Evolutionary conservation across 768 basidiomycete species (phyloP), one percentile per base, ranked within the genome.

Genomic region (Pleurotus sapidus): DNA sequence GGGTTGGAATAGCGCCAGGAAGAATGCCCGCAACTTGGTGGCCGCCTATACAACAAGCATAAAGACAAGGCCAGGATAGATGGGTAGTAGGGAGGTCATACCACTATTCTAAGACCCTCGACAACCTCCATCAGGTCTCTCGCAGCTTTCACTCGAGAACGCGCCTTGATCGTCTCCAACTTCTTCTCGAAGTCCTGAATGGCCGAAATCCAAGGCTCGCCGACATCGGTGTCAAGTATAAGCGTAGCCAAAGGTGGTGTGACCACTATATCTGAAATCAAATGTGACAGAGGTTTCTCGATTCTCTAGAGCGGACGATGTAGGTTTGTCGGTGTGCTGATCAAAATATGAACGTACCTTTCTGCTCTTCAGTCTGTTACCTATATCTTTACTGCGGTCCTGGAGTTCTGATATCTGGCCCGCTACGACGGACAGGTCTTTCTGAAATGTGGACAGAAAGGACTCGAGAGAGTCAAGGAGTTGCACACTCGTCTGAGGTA

Each of bases 371-470:
- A 98, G 79, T 57, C 88, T 83, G 59, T 82, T 84, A 61, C 98
- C 97, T 15, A 98, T 97, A 42, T 90, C 90, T 62, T 91, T 89
- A 68, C 93, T 95, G 34, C 93, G 81, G 61, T 85, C 83, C 66
- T 98, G 97, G 20, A 99, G 78, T 60, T 98, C 93, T 1, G 93
- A 90, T 68, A 99, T 96, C 69, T 99, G 95, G 3, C 94, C 92
- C 2, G 97, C 98, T 8, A 98, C 97, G 1, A 89, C 88, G 4
- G 93, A 91, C 18, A 99, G 79, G 70, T 99, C 96, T 63, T 81
- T 89, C 71, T 98, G 96, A 66, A 99, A 99, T 0, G 92, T 97
- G 2, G 93, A 94, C 9, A 99, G 80, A 70, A 98, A 98, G 1
- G 86, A 80, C 62, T 97, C 89, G 3, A 99, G 80, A 1, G 93